phyloP scores from a whole-genome alignment of 2,329 filamentous ascomycete genomes.

The Phyllosticta citrichinensis region DNA sequence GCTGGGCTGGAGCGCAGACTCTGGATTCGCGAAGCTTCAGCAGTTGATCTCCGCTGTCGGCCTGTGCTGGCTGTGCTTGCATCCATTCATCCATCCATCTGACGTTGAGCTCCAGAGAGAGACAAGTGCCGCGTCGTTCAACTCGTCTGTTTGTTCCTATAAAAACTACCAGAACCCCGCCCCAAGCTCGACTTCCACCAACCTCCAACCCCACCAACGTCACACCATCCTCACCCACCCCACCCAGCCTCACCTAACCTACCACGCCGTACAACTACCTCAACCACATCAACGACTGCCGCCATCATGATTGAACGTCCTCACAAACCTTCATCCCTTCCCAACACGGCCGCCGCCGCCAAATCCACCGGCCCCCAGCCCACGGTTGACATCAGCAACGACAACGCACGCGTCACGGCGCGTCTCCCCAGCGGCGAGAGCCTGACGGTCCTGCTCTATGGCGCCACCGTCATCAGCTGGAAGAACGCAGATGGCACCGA shows the following conservation, averaged over 20 bases:
- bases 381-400: conserved; percentile 63
- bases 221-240: not conserved
- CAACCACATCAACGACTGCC: not conserved
- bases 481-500: conserved; percentile 63
- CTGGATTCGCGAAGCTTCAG: not conserved
- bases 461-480: conserved; percentile 90
- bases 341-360: conserved; percentile 50
- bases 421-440: conserved; percentile 77
- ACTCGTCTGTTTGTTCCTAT: not conserved
- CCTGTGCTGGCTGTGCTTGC: not conserved
- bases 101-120: not conserved
- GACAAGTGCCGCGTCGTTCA: not conserved
- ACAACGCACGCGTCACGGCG: conserved; percentile 65
- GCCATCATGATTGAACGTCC: conserved; percentile 64
- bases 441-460: conserved; percentile 76
- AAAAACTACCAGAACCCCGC: not conserved
- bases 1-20: not conserved
- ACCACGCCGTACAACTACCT: not conserved
- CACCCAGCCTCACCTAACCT: not conserved
- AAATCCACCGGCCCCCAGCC: conserved; percentile 63
- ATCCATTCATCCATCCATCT: too few species aligned
- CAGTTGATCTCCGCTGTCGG: not conserved
- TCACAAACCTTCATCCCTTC: conserved; percentile 54
- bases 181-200: not conserved
- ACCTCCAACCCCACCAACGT: conserved; percentile 1